phyloP scores from a whole-genome alignment of 305 asterid genomes.

The Fraxinus xanthoxyloides region DNA sequence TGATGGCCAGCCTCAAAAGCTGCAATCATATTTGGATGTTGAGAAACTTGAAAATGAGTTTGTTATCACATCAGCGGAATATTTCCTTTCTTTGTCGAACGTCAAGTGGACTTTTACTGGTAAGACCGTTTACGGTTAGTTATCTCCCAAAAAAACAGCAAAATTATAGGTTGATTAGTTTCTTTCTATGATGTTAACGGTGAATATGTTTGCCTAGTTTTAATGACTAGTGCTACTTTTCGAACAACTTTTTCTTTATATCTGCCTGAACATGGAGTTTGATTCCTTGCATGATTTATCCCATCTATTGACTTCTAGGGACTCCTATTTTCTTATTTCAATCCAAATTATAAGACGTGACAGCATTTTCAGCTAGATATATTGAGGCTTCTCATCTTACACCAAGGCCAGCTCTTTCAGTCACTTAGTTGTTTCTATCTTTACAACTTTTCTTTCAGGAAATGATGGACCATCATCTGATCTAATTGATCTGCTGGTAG shows the following conservation, averaged over 20 bases:
- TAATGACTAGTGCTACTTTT: constrained; percentile 2
- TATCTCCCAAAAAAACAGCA: neutral
- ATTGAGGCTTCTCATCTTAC: constrained; percentile 1
- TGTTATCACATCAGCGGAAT: constrained; percentile 75
- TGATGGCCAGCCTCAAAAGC: constrained; percentile 52
- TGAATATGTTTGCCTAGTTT: neutral
- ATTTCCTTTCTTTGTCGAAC: constrained; percentile 63
- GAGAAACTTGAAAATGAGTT: constrained; percentile 89
- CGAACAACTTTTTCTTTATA: neutral
- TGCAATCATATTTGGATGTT: constrained; percentile 56
- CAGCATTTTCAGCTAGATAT: constrained; percentile 6
- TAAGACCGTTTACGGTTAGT: constrained; percentile 29
- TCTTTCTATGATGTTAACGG: neutral
- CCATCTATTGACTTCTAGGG: neutral
- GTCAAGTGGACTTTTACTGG: constrained; percentile 73
- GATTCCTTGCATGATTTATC: neutral
- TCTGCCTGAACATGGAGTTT: constrained; percentile 18
- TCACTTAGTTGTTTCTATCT: constrained; percentile 15
- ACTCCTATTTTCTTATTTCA: constrained; percentile 12
- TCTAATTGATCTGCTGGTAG: constrained; percentile 84
- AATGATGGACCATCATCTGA: constrained; percentile 53
- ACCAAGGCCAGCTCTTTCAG: constrained; percentile 1
- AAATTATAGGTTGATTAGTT: neutral
- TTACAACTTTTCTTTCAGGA: constrained; percentile 47
- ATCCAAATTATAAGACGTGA: neutral